Conservation (phyloP, 257 asterid species). For the Nicotiana sylvestris region DNA sequence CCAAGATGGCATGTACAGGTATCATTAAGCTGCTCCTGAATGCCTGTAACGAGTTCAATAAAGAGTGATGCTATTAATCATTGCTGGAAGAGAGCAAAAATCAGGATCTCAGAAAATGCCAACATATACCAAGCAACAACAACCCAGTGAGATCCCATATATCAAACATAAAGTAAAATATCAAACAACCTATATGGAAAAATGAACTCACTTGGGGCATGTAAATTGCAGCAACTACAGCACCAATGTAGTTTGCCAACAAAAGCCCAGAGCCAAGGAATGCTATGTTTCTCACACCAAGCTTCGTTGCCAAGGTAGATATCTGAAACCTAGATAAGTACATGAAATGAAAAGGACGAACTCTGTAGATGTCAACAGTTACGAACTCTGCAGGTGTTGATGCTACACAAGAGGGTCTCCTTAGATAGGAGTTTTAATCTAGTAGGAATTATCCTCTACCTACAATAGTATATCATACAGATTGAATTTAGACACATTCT, state of each 20-base stretch:
- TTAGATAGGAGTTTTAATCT: not conserved
- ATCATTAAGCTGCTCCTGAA: slow-evolving; percentile 81
- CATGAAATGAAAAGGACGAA: slow-evolving; percentile 1
- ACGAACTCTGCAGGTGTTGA: not conserved
- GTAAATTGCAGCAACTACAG: slow-evolving; percentile 73
- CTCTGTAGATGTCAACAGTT: not conserved
- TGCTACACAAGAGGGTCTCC: not conserved
- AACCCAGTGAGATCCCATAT: no score
- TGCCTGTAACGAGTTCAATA: slow-evolving; percentile 49
- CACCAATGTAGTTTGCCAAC: slow-evolving; percentile 73
- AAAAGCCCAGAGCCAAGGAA: slow-evolving; percentile 84
- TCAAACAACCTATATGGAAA: not conserved
- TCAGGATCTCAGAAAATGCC: not conserved
- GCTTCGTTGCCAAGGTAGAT: slow-evolving; percentile 90
- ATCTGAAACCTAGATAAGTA: slow-evolving; percentile 73
- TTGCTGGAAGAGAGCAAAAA: not conserved
- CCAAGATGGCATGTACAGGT: slow-evolving; percentile 67
- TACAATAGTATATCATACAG: not conserved
- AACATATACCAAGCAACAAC: not conserved
- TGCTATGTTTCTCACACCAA: slow-evolving; percentile 93
- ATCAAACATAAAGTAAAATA: not conserved
- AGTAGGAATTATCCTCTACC: not conserved
- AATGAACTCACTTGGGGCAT: slow-evolving; percentile 68
- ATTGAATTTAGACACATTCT: not conserved
- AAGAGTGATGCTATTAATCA: slow-evolving; percentile 6